Evolutionary conservation across 345 rosid species (phyloP).

Genomic region (Citrus sinensis): DNA sequence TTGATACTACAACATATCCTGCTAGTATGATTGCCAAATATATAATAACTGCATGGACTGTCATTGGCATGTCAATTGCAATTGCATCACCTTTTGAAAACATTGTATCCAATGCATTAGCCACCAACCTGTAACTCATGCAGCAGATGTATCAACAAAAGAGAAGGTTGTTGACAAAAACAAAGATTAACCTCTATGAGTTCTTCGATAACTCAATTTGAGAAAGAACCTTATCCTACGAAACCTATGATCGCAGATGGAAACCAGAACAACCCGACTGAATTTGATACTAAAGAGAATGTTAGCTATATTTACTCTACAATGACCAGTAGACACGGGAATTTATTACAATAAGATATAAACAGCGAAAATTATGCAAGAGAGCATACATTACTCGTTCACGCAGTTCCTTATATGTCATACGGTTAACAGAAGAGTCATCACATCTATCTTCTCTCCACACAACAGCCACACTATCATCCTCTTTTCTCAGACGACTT

Average conservation of each 20-base stretch:
- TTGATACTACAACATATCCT: slow-evolving; percentile 78
- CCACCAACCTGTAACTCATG: slow-evolving; percentile 60
- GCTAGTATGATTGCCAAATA: slow-evolving; percentile 81
- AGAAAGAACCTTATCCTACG: neutral
- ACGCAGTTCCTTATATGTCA: slow-evolving; percentile 67
- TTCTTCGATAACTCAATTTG: too few species aligned
- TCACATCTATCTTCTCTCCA: slow-evolving; percentile 78
- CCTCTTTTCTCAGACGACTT: slow-evolving; percentile 49
- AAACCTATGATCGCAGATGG: neutral
- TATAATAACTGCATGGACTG: slow-evolving; percentile 68
- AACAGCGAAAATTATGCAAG: neutral
- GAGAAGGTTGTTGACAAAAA: neutral
- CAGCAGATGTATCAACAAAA: neutral
- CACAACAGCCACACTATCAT: slow-evolving; percentile 55
- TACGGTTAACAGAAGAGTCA: slow-evolving; percentile 36
- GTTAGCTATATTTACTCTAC: neutral
- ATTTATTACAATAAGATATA: neutral
- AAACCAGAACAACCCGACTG: too few species aligned
- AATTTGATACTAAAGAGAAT: too few species aligned
- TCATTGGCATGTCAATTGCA: slow-evolving; percentile 95
- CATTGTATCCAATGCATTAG: slow-evolving; percentile 53
- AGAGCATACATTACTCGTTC: slow-evolving; percentile 73
- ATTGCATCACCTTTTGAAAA: slow-evolving; percentile 78
- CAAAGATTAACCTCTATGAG: neutral
- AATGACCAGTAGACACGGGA: neutral